Percentiles rank a stretch among this genome's conserved stretches.
These are phyloP conservation scores for Cyclotella baltica DNA, from an alignment of 108 stramenopile species.

Conservation along the genomic window DNA sequence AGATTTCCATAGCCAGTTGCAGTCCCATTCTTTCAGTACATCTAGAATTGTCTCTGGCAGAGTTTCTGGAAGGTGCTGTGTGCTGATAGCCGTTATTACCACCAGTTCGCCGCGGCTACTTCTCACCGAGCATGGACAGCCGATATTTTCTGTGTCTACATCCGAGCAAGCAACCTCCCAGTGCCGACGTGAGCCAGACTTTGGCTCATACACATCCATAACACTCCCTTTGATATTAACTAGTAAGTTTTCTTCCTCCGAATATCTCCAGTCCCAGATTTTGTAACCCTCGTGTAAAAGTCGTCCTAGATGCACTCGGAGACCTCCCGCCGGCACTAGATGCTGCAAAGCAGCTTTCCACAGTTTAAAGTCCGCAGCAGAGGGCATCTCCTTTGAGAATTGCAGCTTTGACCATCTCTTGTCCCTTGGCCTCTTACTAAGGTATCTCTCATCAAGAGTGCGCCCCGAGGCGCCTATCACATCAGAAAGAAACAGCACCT, in stretches of 20 bases:
- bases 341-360: slow-evolving; percentile 6
- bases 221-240: neutral
- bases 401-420: slow-evolving; percentile 24
- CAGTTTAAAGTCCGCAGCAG: neutral
- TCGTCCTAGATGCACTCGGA: neutral
- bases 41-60: neutral
- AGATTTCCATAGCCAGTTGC: no score
- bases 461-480: slow-evolving; percentile 10
- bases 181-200: neutral
- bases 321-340: slow-evolving; percentile 1
- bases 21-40: neutral
- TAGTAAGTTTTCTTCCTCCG: neutral
- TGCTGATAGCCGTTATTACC: neutral
- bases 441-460: slow-evolving; percentile 22
- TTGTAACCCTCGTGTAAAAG: slow-evolving; percentile 4
- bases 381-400: slow-evolving; percentile 14
- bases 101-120: neutral
- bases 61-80: neutral
- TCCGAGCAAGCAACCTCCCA: neutral
- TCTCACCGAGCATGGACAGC: neutral
- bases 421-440: neutral
- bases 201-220: slow-evolving; percentile 10
- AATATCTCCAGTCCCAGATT: slow-evolving; percentile 23
- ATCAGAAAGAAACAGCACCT: slow-evolving; percentile 35
- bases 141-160: neutral